Percentiles rank a stretch among this genome's conserved stretches.
These are phyloP conservation scores for Rhodotorula mucilaginosa DNA, from an alignment of 1,284 basidiomycete species.

Conservation along the genomic window DNA sequence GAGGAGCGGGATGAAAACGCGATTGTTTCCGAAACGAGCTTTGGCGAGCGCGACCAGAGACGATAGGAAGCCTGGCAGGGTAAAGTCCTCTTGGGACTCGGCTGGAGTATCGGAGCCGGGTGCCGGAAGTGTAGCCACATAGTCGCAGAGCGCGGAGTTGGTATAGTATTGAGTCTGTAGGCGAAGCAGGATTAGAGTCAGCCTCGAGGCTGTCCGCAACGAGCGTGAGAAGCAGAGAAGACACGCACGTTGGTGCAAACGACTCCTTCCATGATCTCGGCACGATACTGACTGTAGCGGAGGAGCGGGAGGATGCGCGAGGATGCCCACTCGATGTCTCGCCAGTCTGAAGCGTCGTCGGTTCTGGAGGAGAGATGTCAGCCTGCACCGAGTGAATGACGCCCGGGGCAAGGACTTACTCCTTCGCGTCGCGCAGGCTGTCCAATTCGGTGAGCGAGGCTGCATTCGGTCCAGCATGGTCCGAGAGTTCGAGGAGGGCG, in stretches of 20 bases:
- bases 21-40: constrained; percentile 62
- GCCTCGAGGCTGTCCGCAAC: constrained; percentile 8
- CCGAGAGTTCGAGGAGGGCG: constrained; percentile 50
- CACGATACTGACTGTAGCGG: constrained; percentile 61
- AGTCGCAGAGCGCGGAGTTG: constrained; percentile 61
- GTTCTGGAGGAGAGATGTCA: not conserved
- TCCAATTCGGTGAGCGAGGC: too few species aligned
- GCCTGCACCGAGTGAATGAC: too few species aligned
- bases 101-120: constrained; percentile 33
- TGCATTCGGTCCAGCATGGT: not conserved
- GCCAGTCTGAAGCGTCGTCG: constrained; percentile 8
- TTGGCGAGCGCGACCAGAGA: constrained; percentile 61
- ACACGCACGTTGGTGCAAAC: constrained; percentile 69
- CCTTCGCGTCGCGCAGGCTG: too few species aligned
- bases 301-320: constrained; percentile 68
- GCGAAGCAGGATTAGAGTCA: constrained; percentile 19
- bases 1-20: constrained; percentile 58
- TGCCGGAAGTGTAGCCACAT: constrained; percentile 58
- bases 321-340: constrained; percentile 58
- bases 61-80: constrained; percentile 55
- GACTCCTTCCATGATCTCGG: constrained; percentile 66
- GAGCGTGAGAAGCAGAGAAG: not conserved
- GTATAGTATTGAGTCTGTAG: constrained; percentile 42
- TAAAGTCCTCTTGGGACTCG: constrained; percentile 48
- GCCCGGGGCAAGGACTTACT: too few species aligned